Percentiles rank a stretch among this genome's conserved stretches.
phyloP scores from a whole-genome alignment of 2,329 filamentous ascomycete genomes.

The Amphichorda felina region DNA sequence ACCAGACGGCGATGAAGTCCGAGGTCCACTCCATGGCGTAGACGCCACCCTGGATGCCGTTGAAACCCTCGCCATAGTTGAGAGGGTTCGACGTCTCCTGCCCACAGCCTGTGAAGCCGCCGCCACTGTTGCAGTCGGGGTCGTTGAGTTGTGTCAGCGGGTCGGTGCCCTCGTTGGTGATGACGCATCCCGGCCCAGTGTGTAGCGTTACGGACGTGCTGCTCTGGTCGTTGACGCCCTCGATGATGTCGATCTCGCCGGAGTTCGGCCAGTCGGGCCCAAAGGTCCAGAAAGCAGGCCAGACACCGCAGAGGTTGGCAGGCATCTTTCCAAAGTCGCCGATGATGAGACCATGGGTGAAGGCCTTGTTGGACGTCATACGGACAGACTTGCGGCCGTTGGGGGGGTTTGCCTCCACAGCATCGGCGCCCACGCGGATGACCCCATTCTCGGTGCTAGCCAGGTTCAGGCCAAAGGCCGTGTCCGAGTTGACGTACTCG shows the following conservation, averaged over 20 bases:
- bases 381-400: slow-evolving; percentile 60
- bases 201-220: slow-evolving; percentile 56
- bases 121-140: slow-evolving; percentile 43
- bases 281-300: slow-evolving; percentile 64
- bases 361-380: slow-evolving; percentile 53
- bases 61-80: slow-evolving; percentile 60
- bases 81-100: slow-evolving; percentile 36
- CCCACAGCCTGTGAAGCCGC: slow-evolving; percentile 47
- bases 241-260: slow-evolving; percentile 73
- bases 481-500: slow-evolving; percentile 48
- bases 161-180: slow-evolving; percentile 35
- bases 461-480: slow-evolving; percentile 45
- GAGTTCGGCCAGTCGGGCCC: slow-evolving; percentile 57
- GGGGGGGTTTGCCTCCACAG: slow-evolving; percentile 38
- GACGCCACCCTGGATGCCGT: slow-evolving; percentile 54
- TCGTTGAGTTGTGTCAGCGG: slow-evolving; percentile 30
- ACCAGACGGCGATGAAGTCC: slow-evolving; percentile 63
- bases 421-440: slow-evolving; percentile 61
- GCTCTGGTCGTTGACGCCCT: slow-evolving; percentile 56
- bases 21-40: slow-evolving; percentile 71
- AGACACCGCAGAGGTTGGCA: slow-evolving; percentile 56
- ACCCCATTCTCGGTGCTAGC: slow-evolving; percentile 41
- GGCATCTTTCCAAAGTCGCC: slow-evolving; percentile 69
- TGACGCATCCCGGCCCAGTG: slow-evolving; percentile 47
- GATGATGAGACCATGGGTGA: slow-evolving; percentile 58